A percentile compares a stretch with the other conserved stretches of the same genome.
Evolutionary conservation across 139 green algal species (phyloP).

Genomic region (Desmodesmus armatus): DNA sequence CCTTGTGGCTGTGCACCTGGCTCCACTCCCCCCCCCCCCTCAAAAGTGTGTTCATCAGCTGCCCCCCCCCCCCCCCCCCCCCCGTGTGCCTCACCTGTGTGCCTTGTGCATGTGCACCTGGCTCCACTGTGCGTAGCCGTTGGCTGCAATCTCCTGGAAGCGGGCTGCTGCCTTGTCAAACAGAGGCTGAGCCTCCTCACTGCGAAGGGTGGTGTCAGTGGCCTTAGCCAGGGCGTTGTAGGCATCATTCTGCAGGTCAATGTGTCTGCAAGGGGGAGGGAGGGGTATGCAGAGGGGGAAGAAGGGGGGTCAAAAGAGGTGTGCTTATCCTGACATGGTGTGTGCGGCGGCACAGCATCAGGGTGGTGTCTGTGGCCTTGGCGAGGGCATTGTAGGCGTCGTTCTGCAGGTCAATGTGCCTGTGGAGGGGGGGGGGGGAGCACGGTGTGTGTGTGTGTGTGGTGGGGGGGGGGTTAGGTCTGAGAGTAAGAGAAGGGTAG

Average conservation of each 20-base stretch:
- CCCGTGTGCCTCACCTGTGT: too few species aligned
- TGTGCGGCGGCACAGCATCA: too few species aligned
- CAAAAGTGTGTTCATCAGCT: too few species aligned
- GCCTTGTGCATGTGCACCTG: constrained; percentile 82
- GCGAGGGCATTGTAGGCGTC: constrained; percentile 61
- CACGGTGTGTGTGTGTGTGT: too few species aligned
- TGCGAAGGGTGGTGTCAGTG: constrained; percentile 69
- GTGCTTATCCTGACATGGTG: too few species aligned
- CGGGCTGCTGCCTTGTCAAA: constrained; percentile 84
- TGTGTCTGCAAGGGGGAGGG: constrained; percentile 54
- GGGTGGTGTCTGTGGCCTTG: constrained; percentile 69
- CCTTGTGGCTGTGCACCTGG: background rate
- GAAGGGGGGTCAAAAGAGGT: too few species aligned
- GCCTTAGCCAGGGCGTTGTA: constrained; percentile 58
- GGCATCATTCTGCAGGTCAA: constrained; percentile 81
- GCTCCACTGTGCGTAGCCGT: constrained; percentile 74
- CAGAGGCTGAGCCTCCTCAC: constrained; percentile 72
- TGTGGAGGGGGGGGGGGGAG: constrained; percentile 1
- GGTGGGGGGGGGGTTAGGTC: too few species aligned
- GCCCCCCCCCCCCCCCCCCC: too few species aligned
- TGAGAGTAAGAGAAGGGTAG: too few species aligned
- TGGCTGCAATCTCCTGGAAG: constrained; percentile 76
- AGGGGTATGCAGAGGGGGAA: background rate
- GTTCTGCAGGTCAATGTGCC: constrained; percentile 83
- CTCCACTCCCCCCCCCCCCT: constrained; percentile 16